These are phyloP conservation scores for Thelonectria blattea DNA, from an alignment of 2,329 filamentous ascomycete species.

Conservation along the genomic window DNA sequence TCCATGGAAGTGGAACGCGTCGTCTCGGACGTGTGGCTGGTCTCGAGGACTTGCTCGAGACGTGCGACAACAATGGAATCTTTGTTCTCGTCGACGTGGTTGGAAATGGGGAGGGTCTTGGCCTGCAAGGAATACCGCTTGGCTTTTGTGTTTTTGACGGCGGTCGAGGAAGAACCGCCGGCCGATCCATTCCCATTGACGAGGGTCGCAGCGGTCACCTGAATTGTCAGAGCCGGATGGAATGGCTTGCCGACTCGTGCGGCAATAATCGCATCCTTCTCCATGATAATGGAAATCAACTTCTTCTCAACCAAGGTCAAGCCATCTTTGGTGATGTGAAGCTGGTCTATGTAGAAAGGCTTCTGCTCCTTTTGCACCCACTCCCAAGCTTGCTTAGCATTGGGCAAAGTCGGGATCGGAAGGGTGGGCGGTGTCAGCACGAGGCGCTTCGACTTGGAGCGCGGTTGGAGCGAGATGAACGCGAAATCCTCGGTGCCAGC, in stretches of 20 bases:
- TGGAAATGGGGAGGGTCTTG: too few relatives aligned
- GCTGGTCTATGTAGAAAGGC: constrained; percentile 24
- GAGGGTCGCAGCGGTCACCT: neutral
- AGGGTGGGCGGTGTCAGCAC: neutral
- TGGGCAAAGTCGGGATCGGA: neutral
- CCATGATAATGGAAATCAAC: neutral
- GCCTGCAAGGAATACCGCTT: too few relatives aligned
- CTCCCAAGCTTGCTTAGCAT: constrained; percentile 14
- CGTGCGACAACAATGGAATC: too few relatives aligned
- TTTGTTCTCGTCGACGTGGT: too few relatives aligned
- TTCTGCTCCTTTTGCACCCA: constrained; percentile 18
- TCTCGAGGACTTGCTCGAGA: too few relatives aligned
- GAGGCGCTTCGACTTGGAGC: neutral
- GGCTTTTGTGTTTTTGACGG: too few relatives aligned
- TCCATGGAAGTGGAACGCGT: too few relatives aligned
- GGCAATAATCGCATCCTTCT: neutral
- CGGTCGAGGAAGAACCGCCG: too few relatives aligned
- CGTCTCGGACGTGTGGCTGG: too few relatives aligned
- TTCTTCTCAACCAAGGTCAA: neutral
- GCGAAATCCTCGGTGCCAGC: constrained; percentile 4
- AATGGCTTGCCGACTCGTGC: neutral
- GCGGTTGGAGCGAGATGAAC: neutral
- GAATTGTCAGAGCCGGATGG: neutral
- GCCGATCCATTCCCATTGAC: neutral
- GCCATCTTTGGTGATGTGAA: constrained; percentile 12